Base-by-base conservation (phyloP, 73 alveolate species). In the Diophrys sp. region DNA sequence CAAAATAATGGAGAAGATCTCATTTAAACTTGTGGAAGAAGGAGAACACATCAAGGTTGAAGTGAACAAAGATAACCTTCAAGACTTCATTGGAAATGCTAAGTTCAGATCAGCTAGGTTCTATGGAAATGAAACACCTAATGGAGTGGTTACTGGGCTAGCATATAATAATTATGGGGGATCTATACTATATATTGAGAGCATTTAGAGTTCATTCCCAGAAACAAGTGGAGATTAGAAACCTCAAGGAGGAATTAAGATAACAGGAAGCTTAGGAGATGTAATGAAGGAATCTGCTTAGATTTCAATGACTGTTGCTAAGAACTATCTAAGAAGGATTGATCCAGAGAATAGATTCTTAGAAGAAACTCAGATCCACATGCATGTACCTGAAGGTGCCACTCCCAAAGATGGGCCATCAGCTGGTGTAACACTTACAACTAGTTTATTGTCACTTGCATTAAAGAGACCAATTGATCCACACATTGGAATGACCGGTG, bases 311-410 rank as follows among this genome's bases (percentile, higher is more conserved):
- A 90, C 98, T 33, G 90, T 70, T 27, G 90, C 98, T 1, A 83
- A 76, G 79, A 90, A 73, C 54, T 90, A 87, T 89, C 77, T 89
- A 2, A 44, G 71, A 67, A 82, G 71, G 32, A 73, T 75, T 74
- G 72, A 77, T 71, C 75, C 77, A 14, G 91, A 85, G 5, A 83
- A 2, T 0, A 73, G 32, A 1, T 70, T 31, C 70, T 75, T 62
- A 27, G 91, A 92, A 70, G 79, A 78, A 79, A 82, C 78, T 23
- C 77, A 71, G 31, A 75, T 93, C 74, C 98, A 93, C 71, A 57
- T 93, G 73, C 95, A 93, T 72, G 90, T 93, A 84, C 98, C 98
- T 0, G 98, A 93, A 72, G 98, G 98, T 28, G 96, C 98, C n/a
- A 81, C 82, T 1, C 90, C 92, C 14, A 93, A 93, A 85, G 98